Evolutionary conservation across 2,329 filamentous ascomycete genomes (phyloP).

Genomic region (Penicillium vulpinum): DNA sequence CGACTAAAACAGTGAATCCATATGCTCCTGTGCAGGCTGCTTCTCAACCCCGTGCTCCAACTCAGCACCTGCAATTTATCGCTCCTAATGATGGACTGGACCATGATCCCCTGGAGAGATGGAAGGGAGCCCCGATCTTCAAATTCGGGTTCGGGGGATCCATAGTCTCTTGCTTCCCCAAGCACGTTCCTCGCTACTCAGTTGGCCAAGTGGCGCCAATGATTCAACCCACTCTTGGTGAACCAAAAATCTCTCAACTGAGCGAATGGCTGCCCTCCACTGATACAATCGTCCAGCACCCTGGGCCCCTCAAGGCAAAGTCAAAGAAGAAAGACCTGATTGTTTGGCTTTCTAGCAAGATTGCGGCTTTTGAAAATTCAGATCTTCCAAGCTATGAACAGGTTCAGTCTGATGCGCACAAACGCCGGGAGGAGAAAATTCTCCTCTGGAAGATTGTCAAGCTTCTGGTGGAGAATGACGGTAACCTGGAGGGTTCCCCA

Average conservation of each 20-base stretch:
- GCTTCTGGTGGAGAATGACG: constrained; percentile 83
- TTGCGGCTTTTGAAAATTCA: constrained; percentile 67
- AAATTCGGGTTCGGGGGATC: constrained; percentile 84
- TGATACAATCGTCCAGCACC: constrained; percentile 77
- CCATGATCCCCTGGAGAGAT: constrained; percentile 77
- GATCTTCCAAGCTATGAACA: constrained; percentile 50
- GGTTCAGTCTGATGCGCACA: constrained; percentile 54
- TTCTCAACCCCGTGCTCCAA: constrained; percentile 44
- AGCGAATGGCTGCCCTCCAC: constrained; percentile 71
- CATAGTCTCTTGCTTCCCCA: constrained; percentile 82
- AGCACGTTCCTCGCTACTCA: constrained; percentile 81
- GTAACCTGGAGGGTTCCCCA: constrained; percentile 70
- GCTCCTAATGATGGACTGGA: constrained; percentile 56
- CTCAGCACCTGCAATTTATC: constrained; percentile 57
- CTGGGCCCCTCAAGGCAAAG: constrained; percentile 84
- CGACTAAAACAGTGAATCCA: constrained; percentile 38
- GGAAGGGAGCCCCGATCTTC: constrained; percentile 86
- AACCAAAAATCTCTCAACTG: constrained; percentile 73
- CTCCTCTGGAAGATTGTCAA: constrained; percentile 85
- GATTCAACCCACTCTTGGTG: constrained; percentile 78
- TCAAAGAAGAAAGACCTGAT: constrained; percentile 93
- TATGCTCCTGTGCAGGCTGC: constrained; percentile 37
- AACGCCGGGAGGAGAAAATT: constrained; percentile 74
- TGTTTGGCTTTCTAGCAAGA: constrained; percentile 75
- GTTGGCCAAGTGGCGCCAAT: constrained; percentile 71